These are phyloP conservation scores for Kwoniella pini DNA, from an alignment of 768 basidiomycete genomes.

Conservation along the genomic window DNA sequence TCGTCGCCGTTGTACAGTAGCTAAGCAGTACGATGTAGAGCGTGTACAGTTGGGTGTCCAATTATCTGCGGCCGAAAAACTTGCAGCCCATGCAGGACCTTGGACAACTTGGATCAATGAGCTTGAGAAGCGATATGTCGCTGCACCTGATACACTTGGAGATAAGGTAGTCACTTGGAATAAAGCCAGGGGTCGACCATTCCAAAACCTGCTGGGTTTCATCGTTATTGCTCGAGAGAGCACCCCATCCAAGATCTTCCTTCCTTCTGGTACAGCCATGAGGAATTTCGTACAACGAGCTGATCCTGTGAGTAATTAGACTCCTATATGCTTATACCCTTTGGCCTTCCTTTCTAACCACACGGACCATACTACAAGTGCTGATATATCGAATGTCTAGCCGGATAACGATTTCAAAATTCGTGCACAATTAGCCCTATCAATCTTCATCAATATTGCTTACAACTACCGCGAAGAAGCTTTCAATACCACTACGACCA, in stretches of 20 bases:
- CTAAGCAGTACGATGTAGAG: slow-evolving; percentile 22
- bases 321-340: background rate
- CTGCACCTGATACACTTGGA: slow-evolving; percentile 64
- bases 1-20: background rate
- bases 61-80: slow-evolving; percentile 74
- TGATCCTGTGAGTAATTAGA: slow-evolving; percentile 26
- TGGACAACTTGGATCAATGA: slow-evolving; percentile 68
- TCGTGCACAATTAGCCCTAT: slow-evolving; percentile 62
- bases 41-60: slow-evolving; percentile 78
- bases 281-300: slow-evolving; percentile 23
- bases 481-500: slow-evolving; percentile 69
- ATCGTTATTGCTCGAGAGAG: slow-evolving; percentile 56
- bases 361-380: too few relatives aligned
- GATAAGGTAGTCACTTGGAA: slow-evolving; percentile 66
- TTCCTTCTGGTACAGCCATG: slow-evolving; percentile 4
- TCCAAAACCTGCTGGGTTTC: slow-evolving; percentile 71
- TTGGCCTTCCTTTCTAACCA: too few relatives aligned
- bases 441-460: slow-evolving; percentile 51
- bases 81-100: slow-evolving; percentile 73
- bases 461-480: slow-evolving; percentile 56
- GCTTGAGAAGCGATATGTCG: slow-evolving; percentile 64
- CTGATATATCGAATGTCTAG: slow-evolving; percentile 11
- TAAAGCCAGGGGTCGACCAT: slow-evolving; percentile 70
- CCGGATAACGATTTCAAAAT: slow-evolving; percentile 58
- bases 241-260: background rate